Conservation (phyloP, 495 filamentous ascomycete species). For the Hypoxylon intermedium region DNA sequence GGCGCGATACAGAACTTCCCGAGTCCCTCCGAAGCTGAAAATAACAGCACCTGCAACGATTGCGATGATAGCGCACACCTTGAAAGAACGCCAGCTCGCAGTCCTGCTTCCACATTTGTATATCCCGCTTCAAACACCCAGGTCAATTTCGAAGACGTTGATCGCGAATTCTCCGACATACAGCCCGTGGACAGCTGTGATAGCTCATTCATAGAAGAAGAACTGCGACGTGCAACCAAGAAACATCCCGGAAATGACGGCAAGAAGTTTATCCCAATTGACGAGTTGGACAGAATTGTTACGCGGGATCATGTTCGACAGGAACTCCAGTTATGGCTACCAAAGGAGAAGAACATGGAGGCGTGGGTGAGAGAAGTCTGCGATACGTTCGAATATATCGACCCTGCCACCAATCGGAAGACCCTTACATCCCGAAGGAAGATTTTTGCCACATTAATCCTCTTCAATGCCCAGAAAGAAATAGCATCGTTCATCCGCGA, state of each 20-base stretch:
- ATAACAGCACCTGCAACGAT: background rate
- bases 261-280: background rate
- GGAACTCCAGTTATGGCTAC: background rate
- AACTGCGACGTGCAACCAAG: background rate
- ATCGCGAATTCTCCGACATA: background rate
- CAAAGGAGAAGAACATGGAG: background rate
- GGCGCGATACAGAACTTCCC: background rate
- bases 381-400: background rate
- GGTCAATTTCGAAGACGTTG: too few relatives aligned
- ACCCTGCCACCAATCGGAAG: background rate
- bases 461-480: background rate
- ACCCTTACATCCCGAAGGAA: slow-evolving; percentile 4
- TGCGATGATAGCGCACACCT: background rate
- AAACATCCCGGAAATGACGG: background rate
- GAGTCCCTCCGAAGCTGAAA: background rate
- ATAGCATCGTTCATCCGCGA: slow-evolving; percentile 9
- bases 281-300: background rate
- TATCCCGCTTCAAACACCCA: too few relatives aligned
- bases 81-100: background rate
- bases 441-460: slow-evolving; percentile 5
- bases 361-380: background rate
- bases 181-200: background rate
- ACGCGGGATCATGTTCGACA: background rate
- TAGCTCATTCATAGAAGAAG: background rate
- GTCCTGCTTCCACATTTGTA: too few relatives aligned